phyloP scores from a whole-genome alignment of 371 early-diverging fungal species.

The Chytridium lagenaria region DNA sequence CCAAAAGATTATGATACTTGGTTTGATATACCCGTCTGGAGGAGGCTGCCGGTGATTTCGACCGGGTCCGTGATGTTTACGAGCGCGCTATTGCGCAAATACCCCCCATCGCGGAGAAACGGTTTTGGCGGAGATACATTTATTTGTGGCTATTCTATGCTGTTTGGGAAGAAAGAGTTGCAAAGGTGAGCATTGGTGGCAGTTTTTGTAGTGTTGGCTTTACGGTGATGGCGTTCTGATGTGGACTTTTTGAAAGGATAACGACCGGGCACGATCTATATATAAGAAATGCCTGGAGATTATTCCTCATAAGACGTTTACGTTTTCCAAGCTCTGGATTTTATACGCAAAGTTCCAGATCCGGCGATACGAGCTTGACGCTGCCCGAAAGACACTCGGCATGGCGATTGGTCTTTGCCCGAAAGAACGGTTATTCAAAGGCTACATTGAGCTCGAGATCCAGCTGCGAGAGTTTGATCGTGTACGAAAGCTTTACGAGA shows the following conservation, averaged over 20 bases:
- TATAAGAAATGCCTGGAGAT: constrained; percentile 82
- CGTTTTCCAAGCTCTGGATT: constrained; percentile 97
- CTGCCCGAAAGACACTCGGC: constrained; percentile 87
- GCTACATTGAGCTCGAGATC: constrained; percentile 95
- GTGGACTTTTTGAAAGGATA: constrained; percentile 65
- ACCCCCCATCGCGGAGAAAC: constrained; percentile 84
- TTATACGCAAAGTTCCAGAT: constrained; percentile 90
- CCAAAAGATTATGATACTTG: constrained; percentile 93
- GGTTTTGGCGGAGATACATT: constrained; percentile 95
- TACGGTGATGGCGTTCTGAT: no score
- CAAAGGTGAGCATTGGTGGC: constrained; percentile 58
- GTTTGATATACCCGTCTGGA: constrained; percentile 94
- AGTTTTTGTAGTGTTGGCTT: no score
- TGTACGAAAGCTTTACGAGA: constrained; percentile 86
- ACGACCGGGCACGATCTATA: constrained; percentile 82
- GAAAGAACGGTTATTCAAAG: constrained; percentile 80
- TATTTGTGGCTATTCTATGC: constrained; percentile 99
- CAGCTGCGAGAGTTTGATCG: constrained; percentile 93
- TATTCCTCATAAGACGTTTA: constrained; percentile 92
- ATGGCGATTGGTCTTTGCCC: constrained; percentile 76
- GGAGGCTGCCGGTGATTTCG: constrained; percentile 76
- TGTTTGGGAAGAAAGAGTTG: constrained; percentile 89
- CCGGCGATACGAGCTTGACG: constrained; percentile 73
- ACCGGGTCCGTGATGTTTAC: constrained; percentile 88
- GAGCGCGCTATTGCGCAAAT: constrained; percentile 93